Evolutionary conservation across 805 yeast species (phyloP).

Genomic region (Phaffomyces antillensis): DNA sequence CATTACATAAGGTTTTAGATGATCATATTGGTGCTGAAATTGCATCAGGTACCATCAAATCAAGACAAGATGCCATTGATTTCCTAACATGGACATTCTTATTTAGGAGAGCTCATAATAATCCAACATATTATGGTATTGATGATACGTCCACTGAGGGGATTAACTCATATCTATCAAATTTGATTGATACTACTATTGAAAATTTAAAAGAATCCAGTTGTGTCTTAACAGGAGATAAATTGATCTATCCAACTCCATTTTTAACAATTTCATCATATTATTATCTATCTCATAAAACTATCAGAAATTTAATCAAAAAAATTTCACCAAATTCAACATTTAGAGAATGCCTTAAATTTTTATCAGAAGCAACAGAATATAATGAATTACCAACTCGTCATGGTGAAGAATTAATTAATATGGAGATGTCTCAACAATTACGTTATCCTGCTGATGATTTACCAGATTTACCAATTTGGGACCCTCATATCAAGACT

Average conservation of each 20-base stretch:
- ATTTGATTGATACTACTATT: slow-evolving; percentile 62
- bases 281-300: slow-evolving; percentile 87
- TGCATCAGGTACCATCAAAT: slow-evolving; percentile 89
- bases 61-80: slow-evolving; percentile 86
- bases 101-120: slow-evolving; percentile 86
- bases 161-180: slow-evolving; percentile 67
- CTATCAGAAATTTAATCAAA: slow-evolving; percentile 62
- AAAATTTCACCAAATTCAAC: slow-evolving; percentile 38
- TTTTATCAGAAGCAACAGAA: slow-evolving; percentile 84
- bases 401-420: slow-evolving; percentile 55
- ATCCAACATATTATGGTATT: slow-evolving; percentile 87
- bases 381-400: slow-evolving; percentile 80
- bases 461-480: slow-evolving; percentile 64
- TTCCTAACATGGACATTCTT: slow-evolving; percentile 96
- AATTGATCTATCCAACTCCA: slow-evolving; percentile 57
- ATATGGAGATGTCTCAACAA: slow-evolving; percentile 73
- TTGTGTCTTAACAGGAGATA: slow-evolving; percentile 53
- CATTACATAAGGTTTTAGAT: slow-evolving; percentile 65
- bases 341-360: slow-evolving; percentile 73
- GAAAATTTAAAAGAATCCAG: slow-evolving; percentile 61
- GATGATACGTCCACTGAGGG: slow-evolving; percentile 70
- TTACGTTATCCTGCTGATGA: slow-evolving; percentile 61
- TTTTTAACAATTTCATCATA: slow-evolving; percentile 81
- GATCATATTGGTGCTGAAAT: slow-evolving; percentile 97
- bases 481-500: slow-evolving; percentile 75